Base-by-base conservation (phyloP, 805 yeast species). In the Candida tallmaniae region DNA sequence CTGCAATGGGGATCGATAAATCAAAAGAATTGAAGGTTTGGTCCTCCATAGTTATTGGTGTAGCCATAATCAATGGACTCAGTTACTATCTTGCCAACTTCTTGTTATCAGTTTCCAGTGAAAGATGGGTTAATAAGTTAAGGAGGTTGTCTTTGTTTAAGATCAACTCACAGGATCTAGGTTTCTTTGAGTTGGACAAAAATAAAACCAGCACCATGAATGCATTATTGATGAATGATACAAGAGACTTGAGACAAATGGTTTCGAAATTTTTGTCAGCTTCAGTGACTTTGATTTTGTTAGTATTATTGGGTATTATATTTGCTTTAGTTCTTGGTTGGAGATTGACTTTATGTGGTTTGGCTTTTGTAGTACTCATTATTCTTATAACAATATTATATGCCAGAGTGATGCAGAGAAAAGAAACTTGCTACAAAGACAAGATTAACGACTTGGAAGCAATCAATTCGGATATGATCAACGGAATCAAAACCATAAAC, bases 301-400 rank as follows among this genome's bases (percentile, higher is more conserved):
- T 87, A 31, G 61, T 82, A 0, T 24, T 64, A 0, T 56, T 78
- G 18, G 94, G 96, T 4, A 41, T 80, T 4, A 61, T 76, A 5
- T 93, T 97, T 97, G 78, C 96, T 0, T 41, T 87, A 1, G 70
- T 68, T 0, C 53, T 70, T 8, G 96, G 96, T 0, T 93, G 97
- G 97, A 83, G 81, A 48, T 60, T 93, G 27, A 75, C 96, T 2
- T 59, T 90, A 7, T 93, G 86, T 2, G 94, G 95, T 2, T 47
- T 89, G 8, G 71, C 95, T 0, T 66, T 88, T 54, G 69, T 83
- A 10, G 94, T 96, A 0, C 42, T 78, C 9, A 76, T 84, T 32
- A 47, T 74, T 0, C 17, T 74, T 0, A 48, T 77, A 1, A 73
- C 89, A 2, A 56, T 62, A 0, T 29, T 65, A 1, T 85, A 77